Conservation (phyloP, 192 early-diverging fungal genomes). For the Diversispora eburnea region DNA sequence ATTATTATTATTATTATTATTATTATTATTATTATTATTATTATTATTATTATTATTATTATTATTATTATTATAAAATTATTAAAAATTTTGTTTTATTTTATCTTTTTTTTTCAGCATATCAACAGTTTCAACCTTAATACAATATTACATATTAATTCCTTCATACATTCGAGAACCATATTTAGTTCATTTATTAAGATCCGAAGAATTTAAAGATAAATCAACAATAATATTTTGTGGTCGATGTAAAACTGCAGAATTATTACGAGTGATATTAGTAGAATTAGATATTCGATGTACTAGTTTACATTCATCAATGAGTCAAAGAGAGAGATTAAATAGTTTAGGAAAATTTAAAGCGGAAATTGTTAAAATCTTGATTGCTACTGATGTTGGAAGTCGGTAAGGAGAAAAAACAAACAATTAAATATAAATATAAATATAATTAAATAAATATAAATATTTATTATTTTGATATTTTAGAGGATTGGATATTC, state of each 20-base stretch:
- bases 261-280: conserved; percentile 80
- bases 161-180: conserved; percentile 87
- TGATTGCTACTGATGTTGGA: conserved; percentile 97
- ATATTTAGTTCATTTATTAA: conserved; percentile 79
- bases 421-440: too few relatives aligned
- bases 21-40: not conserved
- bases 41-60: not conserved
- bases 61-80: conserved; percentile 39
- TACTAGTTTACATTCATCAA: conserved; percentile 88
- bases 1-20: too few relatives aligned
- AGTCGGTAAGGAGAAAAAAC: conserved; percentile 60
- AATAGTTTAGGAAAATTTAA: conserved; percentile 92
- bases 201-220: conserved; percentile 58
- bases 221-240: conserved; percentile 95
- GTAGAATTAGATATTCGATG: conserved; percentile 87
- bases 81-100: too few relatives aligned
- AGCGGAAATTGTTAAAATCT: conserved; percentile 76
- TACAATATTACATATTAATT: conserved; percentile 89
- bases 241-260: conserved; percentile 79
- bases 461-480: conserved; percentile 5
- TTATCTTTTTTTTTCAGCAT: conserved; percentile 36
- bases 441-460: not conserved
- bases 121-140: conserved; percentile 79
- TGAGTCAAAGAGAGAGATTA: conserved; percentile 88
- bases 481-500: conserved; percentile 92